These are phyloP conservation scores for Backusella sp. DNA, from an alignment of 192 early-diverging fungal genomes.

Conservation along the genomic window DNA sequence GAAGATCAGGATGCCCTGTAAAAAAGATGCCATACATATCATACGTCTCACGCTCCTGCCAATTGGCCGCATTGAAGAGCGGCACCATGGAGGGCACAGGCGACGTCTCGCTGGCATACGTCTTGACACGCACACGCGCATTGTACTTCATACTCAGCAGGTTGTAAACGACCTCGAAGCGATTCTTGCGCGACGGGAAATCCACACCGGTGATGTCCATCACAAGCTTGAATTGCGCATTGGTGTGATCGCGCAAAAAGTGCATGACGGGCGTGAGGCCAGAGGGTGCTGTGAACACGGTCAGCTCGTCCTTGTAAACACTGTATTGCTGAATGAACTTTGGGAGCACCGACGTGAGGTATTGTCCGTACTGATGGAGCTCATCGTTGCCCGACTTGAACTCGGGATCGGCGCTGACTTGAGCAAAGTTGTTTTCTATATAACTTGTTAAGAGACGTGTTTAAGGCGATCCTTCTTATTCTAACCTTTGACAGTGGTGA, in stretches of 20 bases:
- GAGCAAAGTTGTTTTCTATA: background rate
- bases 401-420: conserved; percentile 26
- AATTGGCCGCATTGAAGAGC: conserved; percentile 85
- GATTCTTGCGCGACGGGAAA: conserved; percentile 88
- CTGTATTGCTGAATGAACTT: conserved; percentile 97
- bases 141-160: conserved; percentile 85
- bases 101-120: conserved; percentile 87
- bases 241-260: conserved; percentile 93
- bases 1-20: conserved; percentile 90
- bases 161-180: conserved; percentile 98
- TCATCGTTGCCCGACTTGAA: conserved; percentile 40
- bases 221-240: conserved; percentile 89
- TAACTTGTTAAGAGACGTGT: background rate
- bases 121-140: conserved; percentile 95
- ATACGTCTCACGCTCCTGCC: conserved; percentile 98
- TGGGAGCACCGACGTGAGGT: conserved; percentile 80
- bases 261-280: conserved; percentile 73
- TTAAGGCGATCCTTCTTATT: no score
- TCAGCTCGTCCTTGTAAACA: conserved; percentile 97
- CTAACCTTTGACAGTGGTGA: conserved; percentile 21
- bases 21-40: conserved; percentile 99
- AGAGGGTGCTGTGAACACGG: conserved; percentile 86
- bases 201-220: conserved; percentile 88
- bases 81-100: conserved; percentile 87
- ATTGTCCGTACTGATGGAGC: conserved; percentile 87